Evolutionary conservation across 2,329 filamentous ascomycete genomes (phyloP).

Genomic region (Graphilbum sp.): DNA sequence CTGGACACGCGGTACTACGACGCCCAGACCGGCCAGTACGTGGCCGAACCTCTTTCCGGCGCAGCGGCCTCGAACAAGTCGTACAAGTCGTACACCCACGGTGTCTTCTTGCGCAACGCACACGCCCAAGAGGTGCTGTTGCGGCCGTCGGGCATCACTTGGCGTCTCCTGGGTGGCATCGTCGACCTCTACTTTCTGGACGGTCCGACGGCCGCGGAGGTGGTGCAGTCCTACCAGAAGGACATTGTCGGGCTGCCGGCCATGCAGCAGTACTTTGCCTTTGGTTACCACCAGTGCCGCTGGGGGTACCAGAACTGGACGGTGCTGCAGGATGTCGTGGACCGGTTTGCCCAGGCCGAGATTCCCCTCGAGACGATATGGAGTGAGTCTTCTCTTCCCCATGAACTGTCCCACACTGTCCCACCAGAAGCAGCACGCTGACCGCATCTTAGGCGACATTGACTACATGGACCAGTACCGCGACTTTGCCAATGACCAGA

Average conservation of each 20-base stretch:
- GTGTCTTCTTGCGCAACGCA: slow-evolving; percentile 45
- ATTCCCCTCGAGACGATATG: slow-evolving; percentile 63
- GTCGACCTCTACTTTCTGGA: slow-evolving; percentile 70
- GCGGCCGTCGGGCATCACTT: slow-evolving; percentile 41
- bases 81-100: slow-evolving; percentile 30
- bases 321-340: slow-evolving; percentile 47
- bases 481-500: slow-evolving; percentile 45
- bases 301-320: slow-evolving; percentile 70
- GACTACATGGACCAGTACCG: slow-evolving; percentile 51
- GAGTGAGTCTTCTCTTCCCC: slow-evolving; percentile 15
- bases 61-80: no score
- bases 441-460: slow-evolving; percentile 35
- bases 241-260: slow-evolving; percentile 50
- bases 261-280: slow-evolving; percentile 67
- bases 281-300: slow-evolving; percentile 71
- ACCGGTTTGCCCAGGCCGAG: slow-evolving; percentile 43
- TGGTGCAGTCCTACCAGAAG: slow-evolving; percentile 52
- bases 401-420: background rate
- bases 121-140: slow-evolving; percentile 46
- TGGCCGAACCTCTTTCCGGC: no score
- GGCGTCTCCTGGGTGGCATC: slow-evolving; percentile 43
- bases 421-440: background rate
- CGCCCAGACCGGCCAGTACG: slow-evolving; percentile 33
- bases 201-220: slow-evolving; percentile 50
- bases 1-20: slow-evolving; percentile 55